Base-by-base conservation (phyloP, 495 filamentous ascomycete species). In the Xylaria scruposa region DNA sequence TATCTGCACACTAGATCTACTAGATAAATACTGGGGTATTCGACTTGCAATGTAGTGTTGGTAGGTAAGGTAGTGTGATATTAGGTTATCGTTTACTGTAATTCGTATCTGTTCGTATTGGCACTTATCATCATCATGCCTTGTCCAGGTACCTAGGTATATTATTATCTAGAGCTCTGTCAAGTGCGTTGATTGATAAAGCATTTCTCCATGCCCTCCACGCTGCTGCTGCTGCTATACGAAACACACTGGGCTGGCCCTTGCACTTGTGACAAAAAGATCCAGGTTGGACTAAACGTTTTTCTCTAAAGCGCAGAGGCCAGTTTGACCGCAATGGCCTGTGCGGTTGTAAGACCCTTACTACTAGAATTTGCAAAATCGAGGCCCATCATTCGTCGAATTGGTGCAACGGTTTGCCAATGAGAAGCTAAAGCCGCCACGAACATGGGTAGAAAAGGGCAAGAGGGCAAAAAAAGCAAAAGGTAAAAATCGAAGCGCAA, bases 321-420 rank as follows among this genome's bases (percentile, higher is more conserved):
- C 53, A 56, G 53, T 31, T 56, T 56, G 53, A 56, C 53, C 12
- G 53, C 53, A 2, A 56, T 68, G 66, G 49, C 67, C 67, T 36
- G 67, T 69, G 67, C 66, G 26, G 29, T 44, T 4, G 36, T 9
- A 19, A 17, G 13, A 15, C 38, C 19, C 10, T 42, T 29, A 40
- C 17, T 40, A 31, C 44, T 29, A 12, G 26, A 58, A 59, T 66
- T 44, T 59, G 44, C 61, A 67, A 60, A 26, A 36, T 40, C 19
- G 36, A 60, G 26, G 5, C 67, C 40, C 40, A 4, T 61, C 26
- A 46, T 36, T 61, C 31, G 67, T 44, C 40, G 17, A 61, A 49
- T 42, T 17, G 67, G 67, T 60, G 19, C 40, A 69, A 71, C 62
- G 62, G 70, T 60, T 71, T 67, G 62, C 70, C 42, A 33, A 63